Evolutionary conservation across 1,284 basidiomycete species (phyloP).

Genomic region (Trichosporon faecale): DNA sequence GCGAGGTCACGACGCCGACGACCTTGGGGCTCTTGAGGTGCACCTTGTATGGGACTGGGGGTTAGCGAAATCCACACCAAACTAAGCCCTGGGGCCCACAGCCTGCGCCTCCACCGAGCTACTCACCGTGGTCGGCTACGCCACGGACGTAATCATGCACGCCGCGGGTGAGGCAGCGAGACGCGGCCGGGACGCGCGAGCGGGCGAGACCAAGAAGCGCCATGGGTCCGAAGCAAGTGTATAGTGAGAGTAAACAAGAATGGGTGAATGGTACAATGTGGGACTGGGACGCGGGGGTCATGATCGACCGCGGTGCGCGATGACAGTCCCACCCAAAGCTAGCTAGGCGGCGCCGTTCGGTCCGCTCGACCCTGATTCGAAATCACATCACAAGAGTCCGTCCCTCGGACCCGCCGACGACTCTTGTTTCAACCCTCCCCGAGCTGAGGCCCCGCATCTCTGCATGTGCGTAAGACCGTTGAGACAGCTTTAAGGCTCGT

Average conservation of each 20-base stretch:
- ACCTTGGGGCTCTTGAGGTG: slow-evolving; percentile 52
- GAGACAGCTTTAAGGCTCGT: background rate
- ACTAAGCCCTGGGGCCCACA: background rate
- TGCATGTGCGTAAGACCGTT: background rate
- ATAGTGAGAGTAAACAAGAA: background rate
- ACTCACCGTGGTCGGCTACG: slow-evolving; percentile 25
- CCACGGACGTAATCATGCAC: slow-evolving; percentile 43
- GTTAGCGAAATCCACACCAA: slow-evolving; percentile 2
- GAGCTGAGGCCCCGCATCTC: background rate
- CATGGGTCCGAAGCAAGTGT: background rate
- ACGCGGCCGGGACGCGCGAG: background rate
- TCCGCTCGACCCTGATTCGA: slow-evolving; percentile 9
- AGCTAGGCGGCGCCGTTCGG: background rate
- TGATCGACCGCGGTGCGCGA: background rate
- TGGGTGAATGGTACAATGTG: background rate
- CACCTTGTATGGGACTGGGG: slow-evolving; percentile 46
- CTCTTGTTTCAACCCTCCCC: background rate
- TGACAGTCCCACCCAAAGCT: background rate
- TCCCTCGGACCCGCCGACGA: background rate
- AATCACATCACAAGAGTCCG: background rate
- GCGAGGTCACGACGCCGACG: slow-evolving; percentile 69
- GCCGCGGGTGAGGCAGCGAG: slow-evolving; percentile 13
- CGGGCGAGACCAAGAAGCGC: background rate
- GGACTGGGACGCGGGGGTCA: background rate
- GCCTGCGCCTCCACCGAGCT: background rate